These are phyloP conservation scores for Candida sp. DNA, from an alignment of 1,139 yeast species.

Conservation along the genomic window DNA sequence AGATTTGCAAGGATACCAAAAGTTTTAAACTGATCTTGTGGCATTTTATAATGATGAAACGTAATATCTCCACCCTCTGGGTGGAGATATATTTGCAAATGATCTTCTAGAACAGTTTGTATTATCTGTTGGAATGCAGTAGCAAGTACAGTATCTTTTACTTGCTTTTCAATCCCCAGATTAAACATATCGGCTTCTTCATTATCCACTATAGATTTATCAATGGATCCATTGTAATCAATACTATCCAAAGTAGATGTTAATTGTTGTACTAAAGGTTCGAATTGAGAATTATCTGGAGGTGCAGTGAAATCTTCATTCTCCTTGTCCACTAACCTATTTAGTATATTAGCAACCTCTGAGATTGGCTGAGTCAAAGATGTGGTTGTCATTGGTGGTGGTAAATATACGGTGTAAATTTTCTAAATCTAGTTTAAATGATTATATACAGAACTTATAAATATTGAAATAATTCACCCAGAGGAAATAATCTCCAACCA, in stretches of 20 bases:
- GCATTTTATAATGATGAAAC: conserved; percentile 1
- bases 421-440: not conserved
- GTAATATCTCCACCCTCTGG: not conserved
- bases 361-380: conserved; percentile 1
- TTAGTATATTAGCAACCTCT: not conserved
- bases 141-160: conserved; percentile 15
- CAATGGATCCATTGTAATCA: conserved; percentile 5
- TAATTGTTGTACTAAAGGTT: not conserved
- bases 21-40: not conserved
- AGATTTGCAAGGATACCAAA: conserved; percentile 17
- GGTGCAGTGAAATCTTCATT: not conserved
- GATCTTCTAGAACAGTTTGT: conserved; percentile 5
- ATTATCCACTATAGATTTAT: conserved; percentile 35
- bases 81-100: conserved; percentile 4
- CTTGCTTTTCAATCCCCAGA: conserved; percentile 12
- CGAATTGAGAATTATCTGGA: not conserved
- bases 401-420: not conserved
- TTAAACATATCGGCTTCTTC: conserved; percentile 36
- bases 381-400: not conserved
- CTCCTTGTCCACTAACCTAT: not conserved
- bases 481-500: no score
- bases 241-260: not conserved
- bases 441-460: no score
- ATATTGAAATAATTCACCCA: no score
- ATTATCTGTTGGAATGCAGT: conserved; percentile 17